These are phyloP conservation scores for Dothidotthia symphoricarpi DNA, from an alignment of 2,329 filamentous ascomycete genomes.

Conservation along the genomic window DNA sequence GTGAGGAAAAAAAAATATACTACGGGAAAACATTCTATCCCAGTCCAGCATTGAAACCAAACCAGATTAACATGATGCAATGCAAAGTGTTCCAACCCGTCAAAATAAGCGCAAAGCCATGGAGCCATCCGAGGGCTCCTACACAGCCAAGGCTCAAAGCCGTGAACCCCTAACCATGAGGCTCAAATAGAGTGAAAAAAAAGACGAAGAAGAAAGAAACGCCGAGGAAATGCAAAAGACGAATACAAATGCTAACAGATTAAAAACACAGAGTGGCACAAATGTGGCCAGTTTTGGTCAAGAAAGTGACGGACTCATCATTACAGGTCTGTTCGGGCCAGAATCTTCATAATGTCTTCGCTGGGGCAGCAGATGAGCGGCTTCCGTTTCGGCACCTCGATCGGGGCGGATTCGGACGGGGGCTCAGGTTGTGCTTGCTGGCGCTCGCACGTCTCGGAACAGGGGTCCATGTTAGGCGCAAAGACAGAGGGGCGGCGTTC, in stretches of 20 bases:
- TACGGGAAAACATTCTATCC: too few relatives aligned
- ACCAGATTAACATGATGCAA: too few relatives aligned
- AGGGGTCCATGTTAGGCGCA: slow-evolving; percentile 13
- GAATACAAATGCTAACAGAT: slow-evolving; percentile 23
- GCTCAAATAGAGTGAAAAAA: neutral
- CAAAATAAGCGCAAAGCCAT: too few relatives aligned
- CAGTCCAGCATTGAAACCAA: too few relatives aligned
- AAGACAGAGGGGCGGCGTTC: slow-evolving; percentile 17
- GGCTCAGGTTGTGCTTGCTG: slow-evolving; percentile 5
- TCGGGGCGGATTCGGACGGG: slow-evolving; percentile 11
- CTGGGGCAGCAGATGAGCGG: slow-evolving; percentile 21
- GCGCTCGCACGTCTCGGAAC: slow-evolving; percentile 1
- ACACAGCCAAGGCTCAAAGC: slow-evolving; percentile 2
- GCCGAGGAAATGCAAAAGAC: slow-evolving; percentile 21
- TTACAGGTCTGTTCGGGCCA: slow-evolving; percentile 17
- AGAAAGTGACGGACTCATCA: neutral
- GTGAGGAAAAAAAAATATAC: too few relatives aligned
- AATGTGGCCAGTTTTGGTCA: too few relatives aligned
- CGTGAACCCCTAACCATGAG: slow-evolving; percentile 2
- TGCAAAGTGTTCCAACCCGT: too few relatives aligned
- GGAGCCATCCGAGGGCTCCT: too few relatives aligned
- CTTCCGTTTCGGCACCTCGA: slow-evolving; percentile 17
- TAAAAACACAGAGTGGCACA: slow-evolving; percentile 20
- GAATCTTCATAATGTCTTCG: slow-evolving; percentile 27
- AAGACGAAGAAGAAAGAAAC: too few relatives aligned